Conservation (phyloP, 768 basidiomycete genomes). For the Candolleomyces efflorescens region DNA sequence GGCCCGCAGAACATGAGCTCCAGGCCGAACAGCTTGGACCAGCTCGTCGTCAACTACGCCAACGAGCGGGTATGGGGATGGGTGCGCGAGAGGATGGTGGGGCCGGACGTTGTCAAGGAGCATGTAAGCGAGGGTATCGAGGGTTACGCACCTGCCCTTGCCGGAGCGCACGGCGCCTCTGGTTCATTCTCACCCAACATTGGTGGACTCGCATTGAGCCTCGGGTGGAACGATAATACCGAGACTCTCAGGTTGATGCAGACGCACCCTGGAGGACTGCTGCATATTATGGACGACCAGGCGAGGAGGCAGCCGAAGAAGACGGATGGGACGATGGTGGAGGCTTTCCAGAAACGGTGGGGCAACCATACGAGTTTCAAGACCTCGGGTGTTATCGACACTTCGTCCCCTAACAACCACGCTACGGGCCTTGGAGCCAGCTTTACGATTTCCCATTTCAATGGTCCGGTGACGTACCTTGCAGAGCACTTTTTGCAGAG, state of each 20-base stretch:
- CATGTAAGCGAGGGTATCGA: constrained; percentile 81
- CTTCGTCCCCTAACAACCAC: constrained; percentile 38
- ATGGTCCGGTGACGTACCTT: constrained; percentile 88
- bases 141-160: constrained; percentile 12
- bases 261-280: constrained; percentile 83
- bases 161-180: not conserved
- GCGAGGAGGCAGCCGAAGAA: constrained; percentile 82
- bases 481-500: constrained; percentile 86
- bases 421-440: constrained; percentile 70
- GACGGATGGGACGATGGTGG: constrained; percentile 91
- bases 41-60: constrained; percentile 95
- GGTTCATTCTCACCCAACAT: not conserved
- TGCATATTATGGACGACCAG: constrained; percentile 98
- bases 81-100: constrained; percentile 71
- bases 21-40: constrained; percentile 89
- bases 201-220: not conserved
- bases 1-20: constrained; percentile 89
- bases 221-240: constrained; percentile 63
- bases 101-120: constrained; percentile 48
- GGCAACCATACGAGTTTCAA: constrained; percentile 93
- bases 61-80: constrained; percentile 89
- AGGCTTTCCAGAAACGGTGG: constrained; percentile 93
- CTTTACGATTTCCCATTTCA: constrained; percentile 91
- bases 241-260: constrained; percentile 87
- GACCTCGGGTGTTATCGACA: constrained; percentile 10